Base-by-base conservation (phyloP, 345 rosid species). In the Alliaria petiolata region DNA sequence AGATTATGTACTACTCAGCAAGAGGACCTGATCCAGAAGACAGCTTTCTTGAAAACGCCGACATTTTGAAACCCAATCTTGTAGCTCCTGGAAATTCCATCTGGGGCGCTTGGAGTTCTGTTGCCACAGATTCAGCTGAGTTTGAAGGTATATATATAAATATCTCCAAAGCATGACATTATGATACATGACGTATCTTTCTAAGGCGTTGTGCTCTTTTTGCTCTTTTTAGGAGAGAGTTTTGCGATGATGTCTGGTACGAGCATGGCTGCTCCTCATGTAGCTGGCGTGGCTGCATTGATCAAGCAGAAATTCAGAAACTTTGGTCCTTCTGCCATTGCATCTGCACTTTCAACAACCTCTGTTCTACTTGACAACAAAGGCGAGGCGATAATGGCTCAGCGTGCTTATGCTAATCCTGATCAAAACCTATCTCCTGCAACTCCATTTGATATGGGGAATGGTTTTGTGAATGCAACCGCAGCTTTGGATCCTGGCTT, bases 231-330 rank as follows among this genome's bases (percentile, higher is more conserved):
- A 95, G 99, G 98, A 62, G 99, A 95, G 78, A 83, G 63, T 42
- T 95, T 95, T 39, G 99, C 99, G 1, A 87, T 91, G 85, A 84
- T 91, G 96, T 95, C 99, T 14, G 98, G 98, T 58, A 95, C 98
- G 3, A 95, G 99, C 81, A 95, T 95, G 99, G 95, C 98, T 46
- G 99, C 98, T 79, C 99, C 99, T 76, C 99, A 91, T 83, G 58
- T 95, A 67, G 90, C 98, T 33, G 99, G 99, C 53, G 85, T 95
- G 45, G 96, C 97, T 59, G 98, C 98, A 34, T 72, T 95, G 63
- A 79, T 95, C 64, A 91, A 85, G 79, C 98, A 89, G 65, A 95
- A 85, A 73, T 89, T 85, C 36, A 87, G 85, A 39, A 40, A 74
- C 10, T 87, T 88, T 72, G 85, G 90, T 77, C 98, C 99, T 57